Percentiles rank a stretch among this genome's conserved stretches.
Evolutionary conservation across 257 asterid species (phyloP).

Genomic region (Galeopsis tetrahit): DNA sequence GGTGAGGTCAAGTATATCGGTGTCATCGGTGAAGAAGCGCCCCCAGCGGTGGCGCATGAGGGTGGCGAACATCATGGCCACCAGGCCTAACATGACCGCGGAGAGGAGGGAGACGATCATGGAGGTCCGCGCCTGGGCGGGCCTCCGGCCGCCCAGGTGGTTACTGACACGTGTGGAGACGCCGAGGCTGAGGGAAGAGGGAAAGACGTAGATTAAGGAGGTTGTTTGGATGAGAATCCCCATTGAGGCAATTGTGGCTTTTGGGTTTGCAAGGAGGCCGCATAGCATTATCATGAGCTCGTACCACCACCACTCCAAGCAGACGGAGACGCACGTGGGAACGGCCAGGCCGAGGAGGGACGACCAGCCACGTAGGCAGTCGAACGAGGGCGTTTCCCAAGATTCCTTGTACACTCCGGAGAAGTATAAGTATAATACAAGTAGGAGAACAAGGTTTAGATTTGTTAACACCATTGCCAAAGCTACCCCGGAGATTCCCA

Average conservation of each 20-base stretch:
- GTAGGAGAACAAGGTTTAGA: slow-evolving; percentile 63
- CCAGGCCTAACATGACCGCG: slow-evolving; percentile 63
- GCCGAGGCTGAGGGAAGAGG: slow-evolving; percentile 78
- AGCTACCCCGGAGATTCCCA: slow-evolving; percentile 85
- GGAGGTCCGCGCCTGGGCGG: slow-evolving; percentile 62
- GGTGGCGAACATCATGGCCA: slow-evolving; percentile 70
- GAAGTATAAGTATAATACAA: slow-evolving; percentile 53
- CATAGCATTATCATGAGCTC: slow-evolving; percentile 89
- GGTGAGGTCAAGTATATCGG: slow-evolving; percentile 69
- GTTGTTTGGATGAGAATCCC: slow-evolving; percentile 90
- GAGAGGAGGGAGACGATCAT: slow-evolving; percentile 56
- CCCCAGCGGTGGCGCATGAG: slow-evolving; percentile 78
- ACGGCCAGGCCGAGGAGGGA: slow-evolving; percentile 60
- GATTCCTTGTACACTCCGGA: slow-evolving; percentile 72
- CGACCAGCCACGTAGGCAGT: slow-evolving; percentile 80
- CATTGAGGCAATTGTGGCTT: slow-evolving; percentile 84
- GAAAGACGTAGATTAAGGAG: slow-evolving; percentile 83
- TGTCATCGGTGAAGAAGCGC: slow-evolving; percentile 64
- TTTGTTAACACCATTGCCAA: slow-evolving; percentile 84
- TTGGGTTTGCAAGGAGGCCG: slow-evolving; percentile 71
- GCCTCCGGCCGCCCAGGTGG: slow-evolving; percentile 78
- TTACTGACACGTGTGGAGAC: slow-evolving; percentile 84
- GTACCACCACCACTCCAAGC: slow-evolving; percentile 99
- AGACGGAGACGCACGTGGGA: slow-evolving; percentile 86
- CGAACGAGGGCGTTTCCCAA: slow-evolving; percentile 71